phyloP scores from a whole-genome alignment of 1,139 yeast species.

The Lodderomyces pseudojiufengensis region DNA sequence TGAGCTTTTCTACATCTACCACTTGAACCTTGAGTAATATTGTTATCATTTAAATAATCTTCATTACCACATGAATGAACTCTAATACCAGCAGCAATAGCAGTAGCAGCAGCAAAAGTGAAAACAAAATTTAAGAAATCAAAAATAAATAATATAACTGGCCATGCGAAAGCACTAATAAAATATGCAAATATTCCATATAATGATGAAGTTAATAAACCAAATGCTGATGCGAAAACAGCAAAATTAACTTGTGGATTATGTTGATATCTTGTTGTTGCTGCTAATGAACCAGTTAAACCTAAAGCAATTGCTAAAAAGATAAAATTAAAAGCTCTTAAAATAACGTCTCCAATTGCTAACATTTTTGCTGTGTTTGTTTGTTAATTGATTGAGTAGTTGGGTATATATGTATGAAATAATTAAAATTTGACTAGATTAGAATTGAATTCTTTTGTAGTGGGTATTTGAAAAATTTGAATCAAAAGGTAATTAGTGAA shows the following conservation, averaged over 20 bases:
- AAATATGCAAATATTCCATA: constrained; percentile 81
- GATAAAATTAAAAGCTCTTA: constrained; percentile 71
- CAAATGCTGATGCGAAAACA: constrained; percentile 85
- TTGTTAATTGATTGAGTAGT: neutral
- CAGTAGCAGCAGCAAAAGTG: constrained; percentile 92
- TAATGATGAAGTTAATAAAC: constrained; percentile 70
- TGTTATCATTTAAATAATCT: constrained; percentile 59
- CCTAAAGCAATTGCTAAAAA: constrained; percentile 79
- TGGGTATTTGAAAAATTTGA: no score
- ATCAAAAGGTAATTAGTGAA: no score
- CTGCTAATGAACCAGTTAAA: constrained; percentile 80
- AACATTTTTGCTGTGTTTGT: constrained; percentile 33
- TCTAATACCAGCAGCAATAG: constrained; percentile 86
- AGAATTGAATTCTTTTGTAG: no score
- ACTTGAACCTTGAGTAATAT: constrained; percentile 66
- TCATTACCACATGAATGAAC: constrained; percentile 79
- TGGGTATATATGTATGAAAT: no score
- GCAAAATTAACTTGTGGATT: constrained; percentile 87
- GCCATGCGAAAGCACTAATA: constrained; percentile 80
- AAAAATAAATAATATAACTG: constrained; percentile 64
- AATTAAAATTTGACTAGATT: no score
- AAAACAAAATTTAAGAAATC: constrained; percentile 89
- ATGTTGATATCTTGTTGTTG: constrained; percentile 49
- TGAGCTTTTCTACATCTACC: constrained; percentile 95
- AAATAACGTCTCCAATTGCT: constrained; percentile 70